These are phyloP conservation scores for Colletotrichum shisoi DNA, from an alignment of 2,329 filamentous ascomycete species.

Conservation along the genomic window DNA sequence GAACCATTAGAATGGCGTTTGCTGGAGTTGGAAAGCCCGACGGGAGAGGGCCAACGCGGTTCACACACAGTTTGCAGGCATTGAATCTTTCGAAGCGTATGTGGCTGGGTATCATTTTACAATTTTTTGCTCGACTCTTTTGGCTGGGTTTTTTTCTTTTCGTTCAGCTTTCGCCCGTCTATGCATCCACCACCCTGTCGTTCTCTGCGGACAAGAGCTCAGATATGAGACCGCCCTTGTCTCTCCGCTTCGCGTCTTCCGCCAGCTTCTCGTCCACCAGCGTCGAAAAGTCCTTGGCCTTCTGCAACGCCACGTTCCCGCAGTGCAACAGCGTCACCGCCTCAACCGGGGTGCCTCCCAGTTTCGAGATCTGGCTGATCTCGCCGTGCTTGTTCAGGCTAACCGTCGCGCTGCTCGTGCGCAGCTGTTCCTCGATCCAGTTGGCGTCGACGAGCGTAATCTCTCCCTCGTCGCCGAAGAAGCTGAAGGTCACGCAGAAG, in stretches of 20 bases:
- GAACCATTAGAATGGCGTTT: slow-evolving; percentile 34
- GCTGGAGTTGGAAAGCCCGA: slow-evolving; percentile 26
- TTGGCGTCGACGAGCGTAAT: slow-evolving; percentile 76
- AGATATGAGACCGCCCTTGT: slow-evolving; percentile 79
- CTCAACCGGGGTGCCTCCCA: slow-evolving; percentile 83
- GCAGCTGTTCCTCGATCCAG: slow-evolving; percentile 77
- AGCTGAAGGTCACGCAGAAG: slow-evolving; percentile 88
- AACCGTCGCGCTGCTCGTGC: slow-evolving; percentile 77
- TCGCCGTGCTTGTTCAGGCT: slow-evolving; percentile 90
- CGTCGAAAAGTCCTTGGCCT: slow-evolving; percentile 80
- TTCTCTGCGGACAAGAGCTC: slow-evolving; percentile 83
- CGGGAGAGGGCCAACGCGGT: slow-evolving; percentile 1
- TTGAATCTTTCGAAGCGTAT: slow-evolving; percentile 24
- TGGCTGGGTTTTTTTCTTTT: slow-evolving; percentile 41
- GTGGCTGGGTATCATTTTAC: slow-evolving; percentile 40
- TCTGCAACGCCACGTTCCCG: slow-evolving; percentile 75
- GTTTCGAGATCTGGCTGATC: slow-evolving; percentile 89
- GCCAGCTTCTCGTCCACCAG: slow-evolving; percentile 76
- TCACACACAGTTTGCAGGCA: slow-evolving; percentile 4
- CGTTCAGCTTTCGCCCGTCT: slow-evolving; percentile 45
- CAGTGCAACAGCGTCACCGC: slow-evolving; percentile 80
- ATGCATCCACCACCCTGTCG: slow-evolving; percentile 63
- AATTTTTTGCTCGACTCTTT: slow-evolving; percentile 10
- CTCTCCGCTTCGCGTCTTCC: slow-evolving; percentile 78
- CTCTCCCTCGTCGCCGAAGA: slow-evolving; percentile 77